Evolutionary conservation across 2,329 filamentous ascomycete species (phyloP).

Genomic region (Diaporthe sp.): DNA sequence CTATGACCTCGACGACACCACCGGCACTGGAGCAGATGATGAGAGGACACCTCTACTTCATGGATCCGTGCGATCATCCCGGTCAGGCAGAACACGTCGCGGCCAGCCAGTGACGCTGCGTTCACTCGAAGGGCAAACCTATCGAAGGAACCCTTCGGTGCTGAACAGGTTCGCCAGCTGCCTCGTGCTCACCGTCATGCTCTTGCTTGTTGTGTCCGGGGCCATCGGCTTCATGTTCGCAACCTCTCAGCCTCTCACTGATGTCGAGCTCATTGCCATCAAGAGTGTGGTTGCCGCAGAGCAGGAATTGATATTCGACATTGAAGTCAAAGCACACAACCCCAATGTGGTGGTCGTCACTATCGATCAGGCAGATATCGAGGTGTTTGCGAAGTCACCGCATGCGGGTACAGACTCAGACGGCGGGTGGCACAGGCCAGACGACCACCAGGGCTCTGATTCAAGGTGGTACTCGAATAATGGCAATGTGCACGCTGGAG

Average conservation of each 20-base stretch:
- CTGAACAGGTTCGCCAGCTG: conserved; percentile 86
- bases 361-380: conserved; percentile 88
- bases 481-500: conserved; percentile 43
- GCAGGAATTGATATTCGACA: conserved; percentile 94
- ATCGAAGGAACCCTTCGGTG: conserved; percentile 73
- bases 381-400: conserved; percentile 94
- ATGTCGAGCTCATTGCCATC: conserved; percentile 84
- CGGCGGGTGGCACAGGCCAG: conserved; percentile 69
- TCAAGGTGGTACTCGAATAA: conserved; percentile 43
- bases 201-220: conserved; percentile 86
- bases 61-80: conserved; percentile 69
- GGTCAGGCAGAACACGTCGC: conserved; percentile 71
- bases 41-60: conserved; percentile 81
- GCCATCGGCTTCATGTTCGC: conserved; percentile 91
- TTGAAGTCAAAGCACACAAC: conserved; percentile 90
- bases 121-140: conserved; percentile 81
- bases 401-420: conserved; percentile 81
- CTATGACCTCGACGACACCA: conserved; percentile 86
- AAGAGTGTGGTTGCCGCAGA: conserved; percentile 93
- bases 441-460: conserved; percentile 46
- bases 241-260: conserved; percentile 87
- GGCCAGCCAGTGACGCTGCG: conserved; percentile 68
- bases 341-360: conserved; percentile 93
- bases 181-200: conserved; percentile 84
- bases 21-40: conserved; percentile 84